A percentile compares a stretch with the other conserved stretches of the same genome.
Evolutionary conservation across 495 filamentous ascomycete genomes (phyloP).

Genomic region (Letharia lupina): DNA sequence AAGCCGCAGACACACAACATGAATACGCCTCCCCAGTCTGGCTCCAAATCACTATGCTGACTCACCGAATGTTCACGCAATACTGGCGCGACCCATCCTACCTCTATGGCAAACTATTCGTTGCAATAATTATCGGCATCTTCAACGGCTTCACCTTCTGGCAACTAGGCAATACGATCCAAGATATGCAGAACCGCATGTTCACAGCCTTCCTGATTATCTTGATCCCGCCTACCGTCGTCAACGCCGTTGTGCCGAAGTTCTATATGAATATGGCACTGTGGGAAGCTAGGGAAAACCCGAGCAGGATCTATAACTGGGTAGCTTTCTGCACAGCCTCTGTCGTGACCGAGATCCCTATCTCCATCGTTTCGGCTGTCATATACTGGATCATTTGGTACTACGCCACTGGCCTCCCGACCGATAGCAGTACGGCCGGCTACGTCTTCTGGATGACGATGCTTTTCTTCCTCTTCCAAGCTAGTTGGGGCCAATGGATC

Average conservation of each 20-base stretch:
- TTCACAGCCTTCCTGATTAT: slow-evolving; percentile 66
- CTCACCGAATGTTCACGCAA: slow-evolving; percentile 56
- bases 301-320: slow-evolving; percentile 74
- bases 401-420: slow-evolving; percentile 63
- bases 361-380: slow-evolving; percentile 50
- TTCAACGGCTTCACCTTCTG: slow-evolving; percentile 87
- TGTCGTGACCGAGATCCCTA: slow-evolving; percentile 68
- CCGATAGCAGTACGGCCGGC: slow-evolving; percentile 54
- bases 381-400: slow-evolving; percentile 79
- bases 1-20: slow-evolving; percentile 34
- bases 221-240: slow-evolving; percentile 60
- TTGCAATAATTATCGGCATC: slow-evolving; percentile 57
- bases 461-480: slow-evolving; percentile 72
- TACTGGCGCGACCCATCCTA: slow-evolving; percentile 69
- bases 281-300: slow-evolving; percentile 69
- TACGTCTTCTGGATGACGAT: slow-evolving; percentile 81
- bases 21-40: slow-evolving; percentile 58
- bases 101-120: slow-evolving; percentile 66
- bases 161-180: slow-evolving; percentile 55
- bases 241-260: slow-evolving; percentile 75
- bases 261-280: slow-evolving; percentile 71
- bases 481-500: slow-evolving; percentile 78
- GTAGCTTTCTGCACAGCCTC: slow-evolving; percentile 72
- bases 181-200: slow-evolving; percentile 72
- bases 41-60: slow-evolving; percentile 52